A percentile compares a stretch with the other conserved stretches of the same genome.
Evolutionary conservation across 169 alveolate species (phyloP).

Genomic region (Plasmodium berghei): DNA sequence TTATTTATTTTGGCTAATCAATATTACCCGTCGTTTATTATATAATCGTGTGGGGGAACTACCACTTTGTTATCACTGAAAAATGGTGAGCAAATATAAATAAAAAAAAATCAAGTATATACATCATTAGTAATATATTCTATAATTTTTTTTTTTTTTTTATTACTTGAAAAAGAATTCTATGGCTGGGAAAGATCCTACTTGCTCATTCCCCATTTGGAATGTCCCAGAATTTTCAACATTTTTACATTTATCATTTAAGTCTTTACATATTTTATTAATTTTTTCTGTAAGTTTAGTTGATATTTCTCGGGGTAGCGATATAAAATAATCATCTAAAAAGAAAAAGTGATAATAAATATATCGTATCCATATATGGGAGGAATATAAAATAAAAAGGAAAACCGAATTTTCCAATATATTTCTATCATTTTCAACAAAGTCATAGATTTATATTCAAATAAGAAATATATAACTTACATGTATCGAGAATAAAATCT

Average conservation of each 20-base stretch:
- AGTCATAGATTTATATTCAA: too few relatives aligned
- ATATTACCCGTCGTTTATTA: constrained; percentile 50
- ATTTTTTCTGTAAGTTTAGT: constrained; percentile 23
- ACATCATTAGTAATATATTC: too few relatives aligned
- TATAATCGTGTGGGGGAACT: constrained; percentile 30
- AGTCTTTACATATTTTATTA: not conserved
- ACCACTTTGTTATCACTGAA: constrained; percentile 30
- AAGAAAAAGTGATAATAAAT: not conserved
- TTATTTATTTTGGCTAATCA: not conserved
- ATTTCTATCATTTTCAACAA: too few relatives aligned
- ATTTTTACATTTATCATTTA: too few relatives aligned
- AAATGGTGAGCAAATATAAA: not conserved
- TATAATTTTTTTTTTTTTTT: too few relatives aligned
- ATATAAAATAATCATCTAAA: constrained; percentile 43
- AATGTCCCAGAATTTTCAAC: not conserved
- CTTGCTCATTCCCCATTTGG: not conserved
- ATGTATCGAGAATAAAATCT: constrained; percentile 38
- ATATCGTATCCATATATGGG: not conserved
- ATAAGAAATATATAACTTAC: constrained; percentile 5
- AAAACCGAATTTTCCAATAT: too few relatives aligned
- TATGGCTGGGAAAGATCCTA: constrained; percentile 18
- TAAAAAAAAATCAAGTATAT: not conserved
- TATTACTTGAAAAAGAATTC: constrained; percentile 31
- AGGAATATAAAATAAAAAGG: too few relatives aligned
- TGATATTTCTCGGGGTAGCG: constrained; percentile 33